Conservation (phyloP, 2,329 filamentous ascomycete species). For the Pseudogymnoascus sp. region DNA sequence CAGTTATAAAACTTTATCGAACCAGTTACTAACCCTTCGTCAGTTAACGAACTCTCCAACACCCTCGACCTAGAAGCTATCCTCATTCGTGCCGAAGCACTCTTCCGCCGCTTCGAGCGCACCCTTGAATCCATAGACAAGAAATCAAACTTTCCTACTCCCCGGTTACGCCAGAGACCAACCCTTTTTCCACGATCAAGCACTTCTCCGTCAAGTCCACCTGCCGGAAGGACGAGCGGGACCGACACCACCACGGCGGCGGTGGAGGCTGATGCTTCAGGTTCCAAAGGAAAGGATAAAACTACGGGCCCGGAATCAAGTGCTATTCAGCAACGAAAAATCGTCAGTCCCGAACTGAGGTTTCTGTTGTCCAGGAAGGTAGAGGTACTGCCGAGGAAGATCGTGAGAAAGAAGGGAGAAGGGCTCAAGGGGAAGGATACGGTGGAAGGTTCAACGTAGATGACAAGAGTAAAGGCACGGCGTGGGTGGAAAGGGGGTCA, state of each 20-base stretch:
- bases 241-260: conserved; percentile 32
- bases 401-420: conserved; percentile 28
- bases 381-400: conserved; percentile 26
- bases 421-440: conserved; percentile 16
- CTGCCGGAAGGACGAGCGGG: conserved; percentile 17
- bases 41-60: conserved; percentile 89
- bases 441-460: background rate
- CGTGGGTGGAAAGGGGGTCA: background rate
- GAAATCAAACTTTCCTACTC: conserved; percentile 73
- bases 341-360: conserved; percentile 58
- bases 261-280: conserved; percentile 19
- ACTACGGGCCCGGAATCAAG: background rate
- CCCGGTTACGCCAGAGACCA: conserved; percentile 30
- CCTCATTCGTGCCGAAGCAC: conserved; percentile 75
- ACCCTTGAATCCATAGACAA: conserved; percentile 89
- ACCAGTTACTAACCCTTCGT: conserved; percentile 12
- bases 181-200: conserved; percentile 2
- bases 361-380: conserved; percentile 54
- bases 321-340: conserved; percentile 28
- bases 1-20: background rate
- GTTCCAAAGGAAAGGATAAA: conserved; percentile 26
- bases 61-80: conserved; percentile 87
- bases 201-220: conserved; percentile 3
- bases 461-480: background rate
- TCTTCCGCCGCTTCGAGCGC: conserved; percentile 82